Percentiles rank a stretch among this genome's conserved stretches.
Conservation (phyloP, 2,329 filamentous ascomycete species). For the Annulohypoxylon truncatum region DNA sequence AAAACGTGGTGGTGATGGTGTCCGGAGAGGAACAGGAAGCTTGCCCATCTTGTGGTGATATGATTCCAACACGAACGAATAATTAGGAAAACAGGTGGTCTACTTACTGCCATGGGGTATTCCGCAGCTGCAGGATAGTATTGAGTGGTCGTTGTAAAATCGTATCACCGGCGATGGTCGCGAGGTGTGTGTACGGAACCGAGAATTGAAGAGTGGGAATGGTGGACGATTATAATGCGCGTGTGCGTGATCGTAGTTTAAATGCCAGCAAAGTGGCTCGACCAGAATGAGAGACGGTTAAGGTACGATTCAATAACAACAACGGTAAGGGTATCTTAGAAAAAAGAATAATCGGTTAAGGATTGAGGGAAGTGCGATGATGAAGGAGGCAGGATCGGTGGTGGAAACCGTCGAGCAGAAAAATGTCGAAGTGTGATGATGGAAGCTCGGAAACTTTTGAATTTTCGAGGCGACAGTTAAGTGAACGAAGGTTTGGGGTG, state of each 20-base stretch:
- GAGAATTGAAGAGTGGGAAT: background rate
- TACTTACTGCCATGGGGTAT: slow-evolving; percentile 41
- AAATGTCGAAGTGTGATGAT: background rate
- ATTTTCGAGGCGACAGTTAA: slow-evolving; percentile 25
- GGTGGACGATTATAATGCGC: slow-evolving; percentile 25
- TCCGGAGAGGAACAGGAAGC: background rate
- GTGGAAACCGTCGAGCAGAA: slow-evolving; percentile 17
- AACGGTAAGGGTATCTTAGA: slow-evolving; percentile 39
- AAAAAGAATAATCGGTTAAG: slow-evolving; percentile 39
- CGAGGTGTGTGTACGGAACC: background rate
- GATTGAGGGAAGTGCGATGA: slow-evolving; percentile 24
- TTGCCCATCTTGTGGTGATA: background rate
- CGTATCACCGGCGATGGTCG: background rate
- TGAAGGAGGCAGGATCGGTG: slow-evolving; percentile 1
- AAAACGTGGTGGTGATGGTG: background rate
- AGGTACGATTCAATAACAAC: slow-evolving; percentile 32
- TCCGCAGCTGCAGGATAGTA: slow-evolving; percentile 5
- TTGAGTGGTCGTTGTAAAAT: background rate
- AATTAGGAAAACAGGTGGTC: slow-evolving; percentile 9
- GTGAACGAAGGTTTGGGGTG: slow-evolving; percentile 32
- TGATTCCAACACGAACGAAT: background rate
- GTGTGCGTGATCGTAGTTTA: slow-evolving; percentile 18
- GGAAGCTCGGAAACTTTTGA: slow-evolving; percentile 22
- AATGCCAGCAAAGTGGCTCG: slow-evolving; percentile 38
- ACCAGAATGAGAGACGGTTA: slow-evolving; percentile 13